Conservation (phyloP, 352 stramenopile species). For the Globisporangium spiculum region DNA sequence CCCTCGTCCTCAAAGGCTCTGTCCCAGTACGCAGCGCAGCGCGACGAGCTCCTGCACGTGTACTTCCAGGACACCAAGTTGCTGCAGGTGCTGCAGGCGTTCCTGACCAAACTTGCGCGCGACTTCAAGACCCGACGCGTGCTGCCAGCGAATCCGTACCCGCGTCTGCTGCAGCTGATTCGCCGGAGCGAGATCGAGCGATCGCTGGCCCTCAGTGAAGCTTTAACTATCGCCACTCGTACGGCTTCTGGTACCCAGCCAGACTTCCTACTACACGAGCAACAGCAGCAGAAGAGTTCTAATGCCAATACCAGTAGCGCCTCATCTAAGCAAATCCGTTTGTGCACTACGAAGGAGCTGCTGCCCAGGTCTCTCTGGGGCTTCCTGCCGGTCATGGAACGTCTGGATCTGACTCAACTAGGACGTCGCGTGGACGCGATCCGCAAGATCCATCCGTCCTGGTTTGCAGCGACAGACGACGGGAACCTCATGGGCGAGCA, state of each 20-base stretch:
- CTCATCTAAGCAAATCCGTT: conserved; percentile 6
- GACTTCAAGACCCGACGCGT: conserved; percentile 25
- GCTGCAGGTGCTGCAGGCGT: conserved; percentile 33
- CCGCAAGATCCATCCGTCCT: not conserved
- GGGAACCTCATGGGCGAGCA: not conserved
- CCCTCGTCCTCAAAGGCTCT: conserved; percentile 11
- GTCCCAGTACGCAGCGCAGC: conserved; percentile 20
- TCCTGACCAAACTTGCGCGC: conserved; percentile 25
- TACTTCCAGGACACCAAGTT: conserved; percentile 42
- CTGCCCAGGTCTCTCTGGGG: conserved; percentile 29
- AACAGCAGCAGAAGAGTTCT: conserved; percentile 9
- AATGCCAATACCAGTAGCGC: not conserved
- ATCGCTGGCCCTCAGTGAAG: conserved; percentile 12
- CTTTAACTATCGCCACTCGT: not conserved
- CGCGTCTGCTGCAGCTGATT: conserved; percentile 29
- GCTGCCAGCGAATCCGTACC: conserved; percentile 41
- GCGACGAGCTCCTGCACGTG: conserved; percentile 33
- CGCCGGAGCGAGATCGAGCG: conserved; percentile 28
- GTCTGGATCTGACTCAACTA: not conserved
- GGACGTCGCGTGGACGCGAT: not conserved
- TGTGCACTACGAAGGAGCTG: conserved; percentile 23
- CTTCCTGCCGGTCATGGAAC: conserved; percentile 17
- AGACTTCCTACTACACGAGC: conserved; percentile 14
- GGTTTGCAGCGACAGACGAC: conserved; percentile 8
- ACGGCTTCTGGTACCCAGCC: not conserved